A percentile compares a stretch with the other conserved stretches of the same genome.
phyloP scores from a whole-genome alignment of 2,329 filamentous ascomycete species.

The Nemania sp. region DNA sequence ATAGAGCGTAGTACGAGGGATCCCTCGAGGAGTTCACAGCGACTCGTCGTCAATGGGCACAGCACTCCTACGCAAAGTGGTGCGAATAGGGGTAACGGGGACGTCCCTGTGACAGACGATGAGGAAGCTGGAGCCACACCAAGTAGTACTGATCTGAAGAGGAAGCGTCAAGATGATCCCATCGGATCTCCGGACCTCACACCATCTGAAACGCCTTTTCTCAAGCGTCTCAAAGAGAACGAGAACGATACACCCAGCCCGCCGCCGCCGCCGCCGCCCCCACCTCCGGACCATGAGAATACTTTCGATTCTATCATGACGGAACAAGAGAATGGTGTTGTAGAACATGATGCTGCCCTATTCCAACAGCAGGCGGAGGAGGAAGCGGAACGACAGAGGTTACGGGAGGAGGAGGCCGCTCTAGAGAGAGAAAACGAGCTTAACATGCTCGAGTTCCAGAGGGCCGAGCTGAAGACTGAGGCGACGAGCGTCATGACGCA shows the following conservation, averaged over 20 bases:
- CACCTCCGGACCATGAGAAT: conserved; percentile 49
- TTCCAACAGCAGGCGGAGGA: conserved; percentile 60
- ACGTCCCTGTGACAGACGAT: conserved; percentile 47
- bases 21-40: conserved; percentile 35
- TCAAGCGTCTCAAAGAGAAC: conserved; percentile 58
- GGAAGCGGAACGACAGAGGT: conserved; percentile 51
- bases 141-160: conserved; percentile 61
- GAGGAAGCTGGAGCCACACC: conserved; percentile 51
- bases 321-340: conserved; percentile 51
- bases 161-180: conserved; percentile 61
- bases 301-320: conserved; percentile 43
- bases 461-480: conserved; percentile 39
- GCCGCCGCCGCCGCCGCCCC: conserved; percentile 54
- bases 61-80: conserved; percentile 29
- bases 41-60: conserved; percentile 30
- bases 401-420: conserved; percentile 43
- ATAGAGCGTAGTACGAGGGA: conserved; percentile 46
- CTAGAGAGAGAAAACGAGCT: conserved; percentile 46
- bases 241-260: conserved; percentile 45
- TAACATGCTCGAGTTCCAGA: conserved; percentile 44
- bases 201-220: conserved; percentile 60
- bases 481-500: conserved; percentile 38
- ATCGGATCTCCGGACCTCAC: conserved; percentile 50
- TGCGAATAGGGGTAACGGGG: conserved; percentile 39
- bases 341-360: conserved; percentile 56